phyloP scores from a whole-genome alignment of 228 moss, liverwort and hornwort species.

The Sphagnum magellanicum region DNA sequence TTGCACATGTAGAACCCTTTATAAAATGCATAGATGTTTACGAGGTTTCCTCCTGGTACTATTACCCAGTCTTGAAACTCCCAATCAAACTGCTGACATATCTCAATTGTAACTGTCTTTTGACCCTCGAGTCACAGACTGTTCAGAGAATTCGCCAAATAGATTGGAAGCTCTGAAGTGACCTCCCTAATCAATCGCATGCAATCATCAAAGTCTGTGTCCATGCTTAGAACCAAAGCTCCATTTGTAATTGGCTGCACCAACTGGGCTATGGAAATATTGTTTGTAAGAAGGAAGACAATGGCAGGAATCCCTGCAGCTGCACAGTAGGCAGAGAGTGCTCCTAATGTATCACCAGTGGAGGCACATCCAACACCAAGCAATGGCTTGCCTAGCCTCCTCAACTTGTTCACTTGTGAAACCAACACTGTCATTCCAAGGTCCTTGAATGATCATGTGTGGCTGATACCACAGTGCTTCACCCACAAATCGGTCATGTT shows the following conservation, averaged over 20 bases:
- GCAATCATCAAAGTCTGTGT: conserved; percentile 97
- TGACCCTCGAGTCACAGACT: conserved; percentile 91
- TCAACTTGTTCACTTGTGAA: conserved; percentile 89
- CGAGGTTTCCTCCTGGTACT: conserved; percentile 89
- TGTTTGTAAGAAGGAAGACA: conserved; percentile 91
- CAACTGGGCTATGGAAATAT: conserved; percentile 88
- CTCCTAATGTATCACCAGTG: conserved; percentile 94
- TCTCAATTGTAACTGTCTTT: conserved; percentile 95
- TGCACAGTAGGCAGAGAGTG: conserved; percentile 92
- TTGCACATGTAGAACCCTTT: conserved; percentile 97
- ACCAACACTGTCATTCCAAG: conserved; percentile 99
- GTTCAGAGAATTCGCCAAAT: conserved; percentile 94
- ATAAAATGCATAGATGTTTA: conserved; percentile 97
- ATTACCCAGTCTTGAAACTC: conserved; percentile 98
- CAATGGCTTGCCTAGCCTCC: conserved; percentile 77
- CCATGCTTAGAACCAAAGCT: conserved; percentile 82
- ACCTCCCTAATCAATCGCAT: conserved; percentile 98
- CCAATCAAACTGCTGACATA: conserved; percentile 97
- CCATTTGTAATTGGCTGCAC: conserved; percentile 98
- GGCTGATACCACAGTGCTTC: conserved; percentile 98
- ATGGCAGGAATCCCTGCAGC: conserved; percentile 96
- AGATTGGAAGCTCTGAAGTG: conserved; percentile 92
- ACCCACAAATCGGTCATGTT: conserved; percentile 98
- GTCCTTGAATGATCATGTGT: conserved; percentile 98
- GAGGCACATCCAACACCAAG: conserved; percentile 96